Evolutionary conservation across 345 rosid species (phyloP), one percentile per base, ranked within the genome.

Genomic region (Euphorbia peplus): DNA sequence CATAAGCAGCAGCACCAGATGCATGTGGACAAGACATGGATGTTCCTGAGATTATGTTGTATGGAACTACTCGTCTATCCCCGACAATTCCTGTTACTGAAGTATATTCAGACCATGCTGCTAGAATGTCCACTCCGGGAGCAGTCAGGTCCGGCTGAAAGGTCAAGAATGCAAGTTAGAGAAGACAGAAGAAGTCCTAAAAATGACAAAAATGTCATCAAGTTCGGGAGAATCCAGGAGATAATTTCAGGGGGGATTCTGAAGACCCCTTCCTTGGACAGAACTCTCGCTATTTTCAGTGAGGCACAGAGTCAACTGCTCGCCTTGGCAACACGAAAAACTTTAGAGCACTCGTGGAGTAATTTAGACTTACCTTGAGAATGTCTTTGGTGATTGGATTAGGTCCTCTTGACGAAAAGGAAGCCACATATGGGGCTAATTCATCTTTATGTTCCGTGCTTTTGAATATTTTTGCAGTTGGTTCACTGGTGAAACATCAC

Each of bases 1-100:
- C 66, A 69, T 79, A 79, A 15, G 84, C 88, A 9, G 85, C 84
- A 21, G 61, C 69, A 47, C 79, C 83, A 35, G 86, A 67, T 58
- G 68, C 68, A 44, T 81, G 85, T 1, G 85, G 82, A 54, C 83
- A 83, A 71, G 89, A 30, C 87, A 85, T 81, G 52, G 84, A 85
- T 37, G 80, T 80, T 13, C 81, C 78, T 0, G 84, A 73, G 19
- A 73, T 46, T 12, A 80, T 60, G 52, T 75, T 62, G 44, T 21
- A 60, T 0, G 72, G 25, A 4, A 57, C 76, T 8, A 52, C 63
- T 30, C 80, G 52, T 0, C 41, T 55, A 19, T 76, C 76, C 1
- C 35, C 55, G 1, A 0, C 1, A 32, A 9, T 22, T 32, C 44
- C 4, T 8, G 77, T 67, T 26, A 73, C 70, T 12, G 69, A 9